Evolutionary conservation across 371 early-diverging fungal species (phyloP).

Genomic region (Actinomucor elegans): DNA sequence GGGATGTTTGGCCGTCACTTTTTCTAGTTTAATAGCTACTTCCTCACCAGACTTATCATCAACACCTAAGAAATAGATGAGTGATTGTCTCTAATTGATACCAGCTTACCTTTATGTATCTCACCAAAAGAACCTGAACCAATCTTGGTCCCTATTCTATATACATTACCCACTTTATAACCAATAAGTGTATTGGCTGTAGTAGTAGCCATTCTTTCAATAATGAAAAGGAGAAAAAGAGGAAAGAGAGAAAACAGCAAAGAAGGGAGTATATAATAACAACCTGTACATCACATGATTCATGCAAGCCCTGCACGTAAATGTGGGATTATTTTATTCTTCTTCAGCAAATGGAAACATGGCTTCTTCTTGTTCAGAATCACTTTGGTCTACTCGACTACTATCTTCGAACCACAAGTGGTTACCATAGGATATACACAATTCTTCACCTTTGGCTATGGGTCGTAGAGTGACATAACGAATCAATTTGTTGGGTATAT

Average conservation of each 20-base stretch:
- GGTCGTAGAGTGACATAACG: slow-evolving; percentile 57
- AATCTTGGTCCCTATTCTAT: slow-evolving; percentile 89
- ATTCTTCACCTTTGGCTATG: slow-evolving; percentile 59
- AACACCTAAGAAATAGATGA: slow-evolving; percentile 50
- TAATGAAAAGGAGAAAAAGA: background rate
- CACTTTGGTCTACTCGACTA: slow-evolving; percentile 1
- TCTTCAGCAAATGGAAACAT: slow-evolving; percentile 18
- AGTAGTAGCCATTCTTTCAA: slow-evolving; percentile 2
- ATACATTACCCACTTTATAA: slow-evolving; percentile 67
- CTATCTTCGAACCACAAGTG: slow-evolving; percentile 67
- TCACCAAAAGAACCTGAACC: slow-evolving; percentile 98
- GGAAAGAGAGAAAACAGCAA: background rate
- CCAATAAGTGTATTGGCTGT: slow-evolving; percentile 14
- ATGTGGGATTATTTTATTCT: background rate
- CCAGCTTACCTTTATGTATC: slow-evolving; percentile 90
- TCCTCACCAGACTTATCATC: slow-evolving; percentile 91
- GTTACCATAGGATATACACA: slow-evolving; percentile 70
- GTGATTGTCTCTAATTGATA: too few relatives aligned
- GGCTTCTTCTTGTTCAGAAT: slow-evolving; percentile 16
- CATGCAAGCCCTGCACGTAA: background rate
- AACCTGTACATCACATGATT: slow-evolving; percentile 14
- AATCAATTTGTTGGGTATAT: slow-evolving; percentile 55
- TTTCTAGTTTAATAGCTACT: slow-evolving; percentile 95
- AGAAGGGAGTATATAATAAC: background rate
- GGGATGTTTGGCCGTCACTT: slow-evolving; percentile 88